phyloP scores from a whole-genome alignment of 1,284 basidiomycete species.

The Cryptococcus maquisensis region DNA sequence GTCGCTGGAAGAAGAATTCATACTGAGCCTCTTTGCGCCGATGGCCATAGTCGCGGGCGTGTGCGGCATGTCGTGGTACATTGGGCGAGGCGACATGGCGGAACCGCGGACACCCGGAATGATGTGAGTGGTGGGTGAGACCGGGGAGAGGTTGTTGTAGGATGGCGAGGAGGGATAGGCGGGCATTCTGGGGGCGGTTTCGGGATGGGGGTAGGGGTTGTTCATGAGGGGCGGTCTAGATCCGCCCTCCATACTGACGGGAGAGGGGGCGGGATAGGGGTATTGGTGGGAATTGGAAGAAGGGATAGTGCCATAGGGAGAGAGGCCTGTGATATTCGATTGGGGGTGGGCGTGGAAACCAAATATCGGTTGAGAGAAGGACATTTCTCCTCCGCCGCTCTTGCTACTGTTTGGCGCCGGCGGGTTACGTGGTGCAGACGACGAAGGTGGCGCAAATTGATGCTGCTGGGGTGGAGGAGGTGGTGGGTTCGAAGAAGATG shows the following conservation, averaged over 20 bases:
- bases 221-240: conserved; percentile 4
- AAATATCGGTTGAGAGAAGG: background rate
- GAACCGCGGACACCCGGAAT: conserved; percentile 9
- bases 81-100: conserved; percentile 10
- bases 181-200: conserved; percentile 6
- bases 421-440: conserved; percentile 18
- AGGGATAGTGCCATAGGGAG: conserved; percentile 8
- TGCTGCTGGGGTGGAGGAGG: conserved; percentile 15
- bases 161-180: conserved; percentile 20
- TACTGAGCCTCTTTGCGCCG: conserved; percentile 10
- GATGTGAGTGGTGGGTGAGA: conserved; percentile 24
- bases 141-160: conserved; percentile 23
- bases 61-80: conserved; percentile 12
- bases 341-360: background rate
- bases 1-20: conserved; percentile 10
- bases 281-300: conserved; percentile 1
- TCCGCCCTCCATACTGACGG: conserved; percentile 5
- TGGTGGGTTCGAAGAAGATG: conserved; percentile 10
- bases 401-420: conserved; percentile 4
- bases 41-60: conserved; percentile 10
- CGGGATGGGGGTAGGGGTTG: conserved; percentile 13
- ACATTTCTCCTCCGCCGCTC: background rate
- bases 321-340: conserved; percentile 13
- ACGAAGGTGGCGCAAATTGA: conserved; percentile 3
- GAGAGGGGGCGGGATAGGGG: conserved; percentile 10